Conservation (phyloP, 2,329 filamentous ascomycete genomes). For the Diaporthe sp. region DNA sequence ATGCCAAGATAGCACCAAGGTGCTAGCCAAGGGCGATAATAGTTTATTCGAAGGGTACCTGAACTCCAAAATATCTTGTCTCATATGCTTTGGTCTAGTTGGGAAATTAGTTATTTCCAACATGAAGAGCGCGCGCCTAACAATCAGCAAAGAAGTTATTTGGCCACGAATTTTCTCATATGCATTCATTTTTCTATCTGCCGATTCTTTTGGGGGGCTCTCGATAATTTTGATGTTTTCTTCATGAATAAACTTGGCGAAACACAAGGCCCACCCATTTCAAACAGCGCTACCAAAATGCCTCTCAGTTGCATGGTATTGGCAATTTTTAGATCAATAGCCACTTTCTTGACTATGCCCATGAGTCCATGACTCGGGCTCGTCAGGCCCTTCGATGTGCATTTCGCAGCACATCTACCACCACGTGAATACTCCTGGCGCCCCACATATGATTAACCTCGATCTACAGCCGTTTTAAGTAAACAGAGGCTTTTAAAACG, state of each 20-base stretch:
- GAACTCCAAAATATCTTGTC: neutral
- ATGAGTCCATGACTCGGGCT: neutral
- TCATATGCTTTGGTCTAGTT: neutral
- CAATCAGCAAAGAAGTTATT: neutral
- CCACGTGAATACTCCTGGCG: neutral
- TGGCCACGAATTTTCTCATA: neutral
- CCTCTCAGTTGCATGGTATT: neutral
- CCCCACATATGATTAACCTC: neutral
- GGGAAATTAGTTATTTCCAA: neutral
- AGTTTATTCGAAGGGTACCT: constrained; percentile 24
- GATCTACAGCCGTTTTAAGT: neutral
- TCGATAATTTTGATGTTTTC: neutral
- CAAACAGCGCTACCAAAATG: constrained; percentile 18
- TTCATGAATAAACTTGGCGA: neutral
- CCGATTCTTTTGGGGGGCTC: too few species aligned
- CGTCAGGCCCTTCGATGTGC: neutral
- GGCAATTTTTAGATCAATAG: constrained; percentile 25
- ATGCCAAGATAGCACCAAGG: constrained; percentile 9
- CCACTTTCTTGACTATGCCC: neutral
- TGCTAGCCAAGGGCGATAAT: neutral
- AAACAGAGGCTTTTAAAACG: neutral
- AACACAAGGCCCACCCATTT: constrained; percentile 10
- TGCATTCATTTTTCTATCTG: neutral
- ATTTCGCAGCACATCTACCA: neutral
- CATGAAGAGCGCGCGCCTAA: constrained; percentile 1